These are phyloP conservation scores for Leccinum obscurum DNA, from an alignment of 768 basidiomycete genomes.

Conservation along the genomic window DNA sequence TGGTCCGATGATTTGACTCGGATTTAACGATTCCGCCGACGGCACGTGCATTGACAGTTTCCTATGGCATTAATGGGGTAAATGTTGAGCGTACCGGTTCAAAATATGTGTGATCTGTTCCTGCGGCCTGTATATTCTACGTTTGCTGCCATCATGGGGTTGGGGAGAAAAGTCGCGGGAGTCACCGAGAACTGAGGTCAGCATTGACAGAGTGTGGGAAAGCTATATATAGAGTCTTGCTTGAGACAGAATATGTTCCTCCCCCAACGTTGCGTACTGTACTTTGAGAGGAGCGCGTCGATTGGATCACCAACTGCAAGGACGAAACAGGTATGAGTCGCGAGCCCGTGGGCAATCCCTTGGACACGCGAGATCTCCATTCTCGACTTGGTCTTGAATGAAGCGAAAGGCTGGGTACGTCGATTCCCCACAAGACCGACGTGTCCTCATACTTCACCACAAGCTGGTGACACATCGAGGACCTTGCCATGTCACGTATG, in stretches of 20 bases:
- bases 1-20: not conserved
- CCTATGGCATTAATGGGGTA: not conserved
- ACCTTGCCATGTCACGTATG: not conserved
- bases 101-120: not conserved
- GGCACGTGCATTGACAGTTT: not conserved
- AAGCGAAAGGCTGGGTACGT: not conserved
- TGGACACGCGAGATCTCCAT: not conserved
- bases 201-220: not conserved
- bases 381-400: not conserved
- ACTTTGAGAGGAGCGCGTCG: not conserved
- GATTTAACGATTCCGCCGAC: not conserved
- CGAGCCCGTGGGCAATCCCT: not conserved
- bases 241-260: not conserved
- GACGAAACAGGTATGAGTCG: not conserved
- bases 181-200: not conserved
- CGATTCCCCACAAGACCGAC: not conserved
- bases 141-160: not conserved
- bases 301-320: not conserved
- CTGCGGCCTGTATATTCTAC: not conserved
- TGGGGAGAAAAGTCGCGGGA: not conserved
- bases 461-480: not conserved
- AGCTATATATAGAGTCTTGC: not conserved
- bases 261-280: not conserved
- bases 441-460: not conserved
- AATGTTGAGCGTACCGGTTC: not conserved